Conservation (phyloP, 305 asterid species). For the Fraxinus angustifolia region DNA sequence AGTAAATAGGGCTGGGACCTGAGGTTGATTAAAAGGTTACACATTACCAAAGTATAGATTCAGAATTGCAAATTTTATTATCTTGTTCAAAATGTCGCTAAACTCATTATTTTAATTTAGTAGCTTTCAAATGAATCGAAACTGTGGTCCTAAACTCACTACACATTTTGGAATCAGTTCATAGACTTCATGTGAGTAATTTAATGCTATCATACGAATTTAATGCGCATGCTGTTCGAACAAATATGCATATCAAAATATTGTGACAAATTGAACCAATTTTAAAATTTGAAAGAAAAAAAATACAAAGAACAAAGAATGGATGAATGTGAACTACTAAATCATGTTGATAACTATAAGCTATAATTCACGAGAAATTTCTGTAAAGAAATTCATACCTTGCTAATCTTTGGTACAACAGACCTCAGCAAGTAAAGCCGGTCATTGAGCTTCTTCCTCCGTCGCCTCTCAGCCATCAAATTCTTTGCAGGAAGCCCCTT, state of each 20-base stretch:
- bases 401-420: conserved; percentile 95
- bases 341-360: conserved; percentile 36
- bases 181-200: conserved; percentile 79
- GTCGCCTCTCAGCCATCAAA: conserved; percentile 87
- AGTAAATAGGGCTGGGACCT: conserved; percentile 21
- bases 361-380: conserved; percentile 41
- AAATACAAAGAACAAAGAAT: conserved; percentile 4
- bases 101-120: conserved; percentile 28
- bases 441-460: conserved; percentile 94
- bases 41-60: conserved; percentile 1
- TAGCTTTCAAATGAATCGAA: conserved; percentile 36
- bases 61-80: conserved; percentile 16
- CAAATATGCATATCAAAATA: conserved; percentile 39
- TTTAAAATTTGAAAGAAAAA: background rate
- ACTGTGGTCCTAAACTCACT: conserved; percentile 58
- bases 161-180: conserved; percentile 35
- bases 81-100: conserved; percentile 25
- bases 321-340: conserved; percentile 28
- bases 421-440: conserved; percentile 90
- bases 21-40: conserved; percentile 3
- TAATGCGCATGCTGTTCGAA: conserved; percentile 44
- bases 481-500: conserved; percentile 91
- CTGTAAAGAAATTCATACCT: conserved; percentile 49
- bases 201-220: conserved; percentile 66
- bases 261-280: conserved; percentile 13